Evolutionary conservation across 805 yeast genomes (phyloP).

Genomic region (Diddensiella santjacobensis): DNA sequence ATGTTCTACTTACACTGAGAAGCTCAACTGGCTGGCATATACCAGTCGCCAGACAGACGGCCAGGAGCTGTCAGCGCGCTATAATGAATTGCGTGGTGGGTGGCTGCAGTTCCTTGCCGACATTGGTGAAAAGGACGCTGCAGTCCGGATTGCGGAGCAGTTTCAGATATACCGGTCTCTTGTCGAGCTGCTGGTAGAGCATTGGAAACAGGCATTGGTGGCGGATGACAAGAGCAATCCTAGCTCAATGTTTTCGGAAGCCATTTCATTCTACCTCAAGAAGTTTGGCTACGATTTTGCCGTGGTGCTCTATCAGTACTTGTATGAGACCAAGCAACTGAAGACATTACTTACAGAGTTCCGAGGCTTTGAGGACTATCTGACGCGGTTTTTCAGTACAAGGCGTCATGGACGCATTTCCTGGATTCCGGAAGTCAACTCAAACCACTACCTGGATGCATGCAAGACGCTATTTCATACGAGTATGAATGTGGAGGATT

Average conservation of each 20-base stretch:
- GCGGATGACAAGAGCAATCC: constrained; percentile 1
- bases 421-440: constrained; percentile 67
- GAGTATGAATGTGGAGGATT: constrained; percentile 39
- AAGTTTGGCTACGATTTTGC: constrained; percentile 71
- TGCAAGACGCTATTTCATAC: constrained; percentile 44
- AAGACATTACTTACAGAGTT: constrained; percentile 55
- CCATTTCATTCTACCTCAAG: constrained; percentile 9
- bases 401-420: constrained; percentile 44
- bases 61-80: constrained; percentile 18
- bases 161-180: constrained; percentile 64
- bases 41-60: constrained; percentile 13
- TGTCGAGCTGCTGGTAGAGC: constrained; percentile 50
- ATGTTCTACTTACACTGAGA: constrained; percentile 35
- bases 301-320: constrained; percentile 53
- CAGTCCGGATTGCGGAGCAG: constrained; percentile 59
- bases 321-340: constrained; percentile 49
- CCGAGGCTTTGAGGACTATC: constrained; percentile 46
- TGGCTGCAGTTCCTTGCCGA: constrained; percentile 62
- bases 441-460: constrained; percentile 49
- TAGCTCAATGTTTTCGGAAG: not conserved
- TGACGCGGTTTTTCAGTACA: constrained; percentile 49
- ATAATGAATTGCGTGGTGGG: constrained; percentile 32
- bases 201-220: constrained; percentile 28
- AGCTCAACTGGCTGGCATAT: constrained; percentile 17
- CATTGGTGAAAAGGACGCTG: constrained; percentile 49